phyloP scores from a whole-genome alignment of 2,329 filamentous ascomycete species.

The Drechslera avenae region DNA sequence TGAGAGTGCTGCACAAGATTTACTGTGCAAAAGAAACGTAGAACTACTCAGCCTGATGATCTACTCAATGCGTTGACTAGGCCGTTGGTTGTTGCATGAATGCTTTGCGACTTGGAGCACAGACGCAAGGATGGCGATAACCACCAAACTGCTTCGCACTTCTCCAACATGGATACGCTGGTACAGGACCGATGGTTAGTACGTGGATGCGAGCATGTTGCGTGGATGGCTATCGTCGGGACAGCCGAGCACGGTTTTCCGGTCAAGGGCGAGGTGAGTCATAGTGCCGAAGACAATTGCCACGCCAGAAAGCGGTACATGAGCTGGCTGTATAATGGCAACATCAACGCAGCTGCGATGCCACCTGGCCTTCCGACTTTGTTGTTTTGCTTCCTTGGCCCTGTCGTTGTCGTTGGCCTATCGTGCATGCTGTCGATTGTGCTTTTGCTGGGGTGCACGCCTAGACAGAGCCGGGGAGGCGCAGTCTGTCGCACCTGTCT shows the following conservation, averaged over 20 bases:
- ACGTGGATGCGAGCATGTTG: neutral
- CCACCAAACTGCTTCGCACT: neutral
- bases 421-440: slow-evolving; percentile 14
- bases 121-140: no score
- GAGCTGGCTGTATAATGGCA: slow-evolving; percentile 12
- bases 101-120: no score
- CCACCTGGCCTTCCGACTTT: slow-evolving; percentile 1
- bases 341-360: slow-evolving; percentile 1
- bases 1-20: no score
- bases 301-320: slow-evolving; percentile 13
- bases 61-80: no score
- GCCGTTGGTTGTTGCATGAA: no score
- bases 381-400: slow-evolving; percentile 13
- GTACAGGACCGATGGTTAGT: slow-evolving; percentile 5
- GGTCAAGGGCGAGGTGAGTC: slow-evolving; percentile 31
- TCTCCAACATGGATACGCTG: neutral
- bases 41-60: no score
- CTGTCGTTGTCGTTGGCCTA: neutral
- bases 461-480: slow-evolving; percentile 13
- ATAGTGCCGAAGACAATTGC: slow-evolving; percentile 23
- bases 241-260: slow-evolving; percentile 18
- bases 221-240: slow-evolving; percentile 14
- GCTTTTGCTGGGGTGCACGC: slow-evolving; percentile 1
- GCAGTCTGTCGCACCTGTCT: slow-evolving; percentile 28
- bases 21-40: no score